Base-by-base conservation (phyloP, 2,329 filamentous ascomycete genomes). In the Metarhizium album region DNA sequence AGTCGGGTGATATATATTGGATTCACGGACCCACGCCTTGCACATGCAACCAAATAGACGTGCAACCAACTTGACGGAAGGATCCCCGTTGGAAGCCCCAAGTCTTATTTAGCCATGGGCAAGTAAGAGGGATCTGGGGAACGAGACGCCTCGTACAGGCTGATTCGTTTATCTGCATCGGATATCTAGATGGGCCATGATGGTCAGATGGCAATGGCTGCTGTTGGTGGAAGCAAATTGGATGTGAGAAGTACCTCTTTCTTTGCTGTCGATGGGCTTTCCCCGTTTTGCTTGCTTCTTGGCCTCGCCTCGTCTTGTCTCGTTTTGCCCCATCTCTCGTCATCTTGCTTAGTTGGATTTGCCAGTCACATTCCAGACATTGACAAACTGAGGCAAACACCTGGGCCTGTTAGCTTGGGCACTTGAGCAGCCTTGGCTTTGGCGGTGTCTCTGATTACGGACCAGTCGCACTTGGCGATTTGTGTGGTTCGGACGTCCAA, bases 381-480 rank as follows among this genome's bases (percentile, higher is more conserved):
- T 3, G 16, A 20, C 7, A 11, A 16, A 6, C 11, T 6, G 4
- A 38, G 16, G 35, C 35, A 38, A 38, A 14, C 35, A 38, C 35
- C 18, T 40, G 37, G 37, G 18, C 9, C 37, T 18, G n/a, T 40
- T 40, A 40, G 37, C 37, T 40, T 40, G 40, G 40, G 14, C 40
- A 43, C 22, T 43, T 16, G 20, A 43, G 40, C 13, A 18, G 16
- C 29, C 18, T 45, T 45, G 23, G 42, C 33, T 38, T 35, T 40
- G 23, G 23, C 24, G n/a, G 37, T 42, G 42, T 52, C 46, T 46
- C 46, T 52, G 46, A 48, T 49, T 46, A 43, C 50, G 23, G 23
- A 47, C 46, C 50, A 52, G 42, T 48, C 46, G 50, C 33, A 33
- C 16, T 16, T 33, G 24, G 43, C 33, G 13, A 24, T 43, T 24